phyloP scores from a whole-genome alignment of 768 basidiomycete species.

The Calocybe indica region DNA sequence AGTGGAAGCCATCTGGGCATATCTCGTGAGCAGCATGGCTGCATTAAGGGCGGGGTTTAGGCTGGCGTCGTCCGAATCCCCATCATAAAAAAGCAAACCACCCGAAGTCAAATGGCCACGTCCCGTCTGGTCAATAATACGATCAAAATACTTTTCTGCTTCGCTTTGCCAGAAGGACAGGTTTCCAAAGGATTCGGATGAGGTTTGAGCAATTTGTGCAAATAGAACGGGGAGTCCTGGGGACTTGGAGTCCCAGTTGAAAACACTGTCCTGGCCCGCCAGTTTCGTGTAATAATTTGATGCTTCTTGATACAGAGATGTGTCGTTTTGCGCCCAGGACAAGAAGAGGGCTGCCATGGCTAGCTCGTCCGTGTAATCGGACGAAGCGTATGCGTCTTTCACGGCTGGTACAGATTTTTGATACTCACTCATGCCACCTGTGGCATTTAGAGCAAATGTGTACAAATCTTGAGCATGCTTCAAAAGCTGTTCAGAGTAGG shows the following conservation, averaged over 20 bases:
- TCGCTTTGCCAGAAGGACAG: slow-evolving; percentile 60
- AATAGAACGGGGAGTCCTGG: slow-evolving; percentile 74
- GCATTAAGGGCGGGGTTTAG: slow-evolving; percentile 85
- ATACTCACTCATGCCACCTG: slow-evolving; percentile 54
- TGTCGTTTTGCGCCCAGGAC: slow-evolving; percentile 61
- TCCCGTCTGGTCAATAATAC: slow-evolving; percentile 52
- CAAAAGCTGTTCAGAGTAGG: slow-evolving; percentile 67
- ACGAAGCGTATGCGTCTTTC: slow-evolving; percentile 62
- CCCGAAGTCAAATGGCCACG: slow-evolving; percentile 41
- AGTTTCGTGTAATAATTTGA: slow-evolving; percentile 55
- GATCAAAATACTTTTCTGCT: slow-evolving; percentile 75
- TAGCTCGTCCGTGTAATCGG: slow-evolving; percentile 68
- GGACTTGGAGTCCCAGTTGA: slow-evolving; percentile 88
- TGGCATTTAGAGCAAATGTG: slow-evolving; percentile 65
- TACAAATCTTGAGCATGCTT: slow-evolving; percentile 74
- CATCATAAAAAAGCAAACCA: slow-evolving; percentile 76
- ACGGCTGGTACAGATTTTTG: slow-evolving; percentile 65
- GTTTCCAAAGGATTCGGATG: slow-evolving; percentile 49
- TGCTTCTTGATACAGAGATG: slow-evolving; percentile 56
- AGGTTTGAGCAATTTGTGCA: slow-evolving; percentile 61
- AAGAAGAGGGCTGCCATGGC: slow-evolving; percentile 73
- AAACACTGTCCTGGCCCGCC: slow-evolving; percentile 45
- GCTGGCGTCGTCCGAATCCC: slow-evolving; percentile 74
- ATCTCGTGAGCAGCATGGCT: slow-evolving; percentile 78
- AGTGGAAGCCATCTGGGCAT: slow-evolving; percentile 67